Conservation (phyloP, 176 grass and related monocot species). For the Neostapfia colusana region DNA sequence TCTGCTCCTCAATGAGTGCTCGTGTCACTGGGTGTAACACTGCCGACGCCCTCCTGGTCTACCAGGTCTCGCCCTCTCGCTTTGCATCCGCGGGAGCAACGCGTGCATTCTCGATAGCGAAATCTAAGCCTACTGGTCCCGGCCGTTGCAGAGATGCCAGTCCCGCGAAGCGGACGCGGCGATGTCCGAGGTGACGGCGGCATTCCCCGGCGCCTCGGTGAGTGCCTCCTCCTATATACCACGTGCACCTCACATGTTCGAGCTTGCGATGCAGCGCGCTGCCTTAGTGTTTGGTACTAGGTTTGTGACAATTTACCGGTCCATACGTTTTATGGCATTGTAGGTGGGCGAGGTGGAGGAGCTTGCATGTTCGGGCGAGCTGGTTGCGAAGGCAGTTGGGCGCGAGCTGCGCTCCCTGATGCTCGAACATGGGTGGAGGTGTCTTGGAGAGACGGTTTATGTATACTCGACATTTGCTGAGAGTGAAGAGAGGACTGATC, state of each 20-base stretch:
- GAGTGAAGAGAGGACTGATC: conserved; percentile 51
- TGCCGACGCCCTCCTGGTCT: conserved; percentile 58
- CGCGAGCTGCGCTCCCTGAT: conserved; percentile 60
- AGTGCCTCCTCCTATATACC: background rate
- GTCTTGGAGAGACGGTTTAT: conserved; percentile 58
- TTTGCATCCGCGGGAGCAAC: background rate
- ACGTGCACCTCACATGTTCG: conserved; percentile 24
- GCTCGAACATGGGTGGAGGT: conserved; percentile 74
- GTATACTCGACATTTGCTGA: conserved; percentile 48
- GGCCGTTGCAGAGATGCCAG: conserved; percentile 59
- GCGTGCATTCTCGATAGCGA: background rate
- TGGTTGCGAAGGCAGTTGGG: conserved; percentile 63
- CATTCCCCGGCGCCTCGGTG: conserved; percentile 36
- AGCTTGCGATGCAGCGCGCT: conserved; percentile 3
- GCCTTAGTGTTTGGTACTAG: background rate
- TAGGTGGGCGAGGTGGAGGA: conserved; percentile 71
- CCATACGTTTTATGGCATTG: background rate
- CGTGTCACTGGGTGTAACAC: no score
- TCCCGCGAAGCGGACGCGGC: conserved; percentile 31
- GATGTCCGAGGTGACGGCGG: conserved; percentile 40
- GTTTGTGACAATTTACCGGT: background rate
- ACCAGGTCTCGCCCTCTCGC: conserved; percentile 45
- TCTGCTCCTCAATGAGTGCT: no score
- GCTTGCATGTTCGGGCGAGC: conserved; percentile 49
- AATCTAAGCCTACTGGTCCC: background rate